Conservation (phyloP, 257 asterid species). For the Cynanchum wilfordii region DNA sequence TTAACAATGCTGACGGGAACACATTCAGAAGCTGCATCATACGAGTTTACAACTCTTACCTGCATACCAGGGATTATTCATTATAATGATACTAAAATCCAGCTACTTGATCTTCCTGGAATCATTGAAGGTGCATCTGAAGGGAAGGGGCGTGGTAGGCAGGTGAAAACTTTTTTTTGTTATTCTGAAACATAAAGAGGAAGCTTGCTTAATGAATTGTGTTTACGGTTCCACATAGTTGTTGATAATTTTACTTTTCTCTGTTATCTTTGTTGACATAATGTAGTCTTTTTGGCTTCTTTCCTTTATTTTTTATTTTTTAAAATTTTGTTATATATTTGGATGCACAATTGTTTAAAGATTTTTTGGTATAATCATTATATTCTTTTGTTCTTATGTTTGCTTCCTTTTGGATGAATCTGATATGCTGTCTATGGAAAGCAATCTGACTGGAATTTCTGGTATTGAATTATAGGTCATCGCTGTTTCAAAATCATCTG, state of each 20-base stretch:
- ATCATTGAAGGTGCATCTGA: slow-evolving; percentile 99
- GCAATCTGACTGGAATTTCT: slow-evolving; percentile 18
- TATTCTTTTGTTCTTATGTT: neutral
- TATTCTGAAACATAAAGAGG: neutral
- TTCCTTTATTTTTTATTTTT: neutral
- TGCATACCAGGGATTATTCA: slow-evolving; percentile 97
- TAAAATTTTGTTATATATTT: neutral
- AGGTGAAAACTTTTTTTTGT: slow-evolving; percentile 40
- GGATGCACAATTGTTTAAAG: no score
- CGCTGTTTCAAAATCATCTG: slow-evolving; percentile 95
- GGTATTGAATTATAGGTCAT: slow-evolving; percentile 51
- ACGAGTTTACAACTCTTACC: slow-evolving; percentile 97
- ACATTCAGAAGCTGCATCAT: slow-evolving; percentile 97
- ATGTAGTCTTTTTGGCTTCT: neutral
- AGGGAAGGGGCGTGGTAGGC: slow-evolving; percentile 99
- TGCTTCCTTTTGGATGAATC: neutral
- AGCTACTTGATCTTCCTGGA: slow-evolving; percentile 99
- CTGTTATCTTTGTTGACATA: neutral
- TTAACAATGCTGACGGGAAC: slow-evolving; percentile 97
- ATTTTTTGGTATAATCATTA: neutral
- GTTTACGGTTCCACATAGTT: neutral
- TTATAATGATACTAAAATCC: slow-evolving; percentile 95
- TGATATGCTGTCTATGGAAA: neutral
- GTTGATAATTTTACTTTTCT: neutral
- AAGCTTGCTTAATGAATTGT: neutral